These are phyloP conservation scores for Talaromyces sp. DNA, from an alignment of 2,329 filamentous ascomycete genomes.

Conservation along the genomic window DNA sequence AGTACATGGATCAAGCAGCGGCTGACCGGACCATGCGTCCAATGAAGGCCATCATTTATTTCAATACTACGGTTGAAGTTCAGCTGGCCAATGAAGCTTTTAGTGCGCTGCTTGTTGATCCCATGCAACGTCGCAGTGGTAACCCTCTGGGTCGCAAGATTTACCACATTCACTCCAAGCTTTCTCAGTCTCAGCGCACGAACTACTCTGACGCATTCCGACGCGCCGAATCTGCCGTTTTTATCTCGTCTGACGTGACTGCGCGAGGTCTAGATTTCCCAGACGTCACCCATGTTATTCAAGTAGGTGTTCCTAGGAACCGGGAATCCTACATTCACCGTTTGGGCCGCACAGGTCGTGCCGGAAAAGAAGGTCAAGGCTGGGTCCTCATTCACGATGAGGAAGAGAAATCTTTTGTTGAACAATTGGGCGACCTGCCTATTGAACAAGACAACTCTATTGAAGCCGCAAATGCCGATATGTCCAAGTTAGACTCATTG, in stretches of 20 bases:
- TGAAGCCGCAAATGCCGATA: slow-evolving; percentile 33
- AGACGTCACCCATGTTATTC: slow-evolving; percentile 74
- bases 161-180: slow-evolving; percentile 72
- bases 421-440: slow-evolving; percentile 52
- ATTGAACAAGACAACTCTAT: slow-evolving; percentile 51
- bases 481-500: slow-evolving; percentile 28
- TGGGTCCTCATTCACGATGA: slow-evolving; percentile 56
- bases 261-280: slow-evolving; percentile 83
- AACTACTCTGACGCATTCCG: slow-evolving; percentile 70
- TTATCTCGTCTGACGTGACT: slow-evolving; percentile 77
- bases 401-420: slow-evolving; percentile 51
- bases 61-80: slow-evolving; percentile 73
- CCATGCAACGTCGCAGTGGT: slow-evolving; percentile 28
- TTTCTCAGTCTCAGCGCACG: slow-evolving; percentile 69
- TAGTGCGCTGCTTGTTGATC: slow-evolving; percentile 43
- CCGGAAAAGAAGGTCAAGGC: slow-evolving; percentile 62
- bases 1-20: slow-evolving; percentile 50
- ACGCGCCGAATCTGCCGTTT: slow-evolving; percentile 56
- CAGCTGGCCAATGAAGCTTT: slow-evolving; percentile 62
- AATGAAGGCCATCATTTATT: slow-evolving; percentile 97
- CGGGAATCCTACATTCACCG: slow-evolving; percentile 74
- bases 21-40: slow-evolving; percentile 49
- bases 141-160: slow-evolving; percentile 37
- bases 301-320: slow-evolving; percentile 62
- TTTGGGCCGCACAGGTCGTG: slow-evolving; percentile 69